Evolutionary conservation across 2,329 filamentous ascomycete genomes (phyloP), one percentile per base, ranked within the genome.

Genomic region (Alternaria consortialis): DNA sequence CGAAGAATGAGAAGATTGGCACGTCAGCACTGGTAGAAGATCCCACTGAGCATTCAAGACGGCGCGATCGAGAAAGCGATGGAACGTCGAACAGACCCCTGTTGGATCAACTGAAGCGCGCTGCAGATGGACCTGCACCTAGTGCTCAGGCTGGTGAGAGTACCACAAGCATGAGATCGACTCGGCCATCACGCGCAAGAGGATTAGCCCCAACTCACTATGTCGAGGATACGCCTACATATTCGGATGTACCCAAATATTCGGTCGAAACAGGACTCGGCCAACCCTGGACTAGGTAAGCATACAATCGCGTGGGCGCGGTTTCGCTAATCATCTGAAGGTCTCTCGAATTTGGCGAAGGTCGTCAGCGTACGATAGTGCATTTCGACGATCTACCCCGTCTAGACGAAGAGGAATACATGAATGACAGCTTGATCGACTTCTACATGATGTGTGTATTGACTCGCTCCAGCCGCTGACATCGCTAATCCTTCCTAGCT

Each of bases 401-500:
- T 42, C 85, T 99, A 3, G 90, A 97, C 62, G 91, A 96, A 64
- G 91, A 89, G 12, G 87, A 97, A 68, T 97, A 91, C 60, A 80
- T 99, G 43, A 99, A 99, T 74, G 95, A 99, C 80, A 97, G 93
- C 72, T 82, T 99, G 29, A 91, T 99, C 67, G 89, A 87, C 52
- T 97, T 97, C 75, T 97, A 96, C 74, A 83, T 97, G 56, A 88
- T 90, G 60, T 76, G 60, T 32, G 70, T 68, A 12, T 63, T 13
- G 43, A 17, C 2, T n/a, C 2, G 1, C 5, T n/a, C 13, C 2
- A 17, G 11, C 1, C 20, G 12, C 6, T 20, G 34, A 44, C 23
- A 39, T 36, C 9, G 13, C 51, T 60, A 29, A 68, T 40, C 5
- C 15, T 7, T 5, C 27, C 17, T 12, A 74, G 68, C 29, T 76